phyloP scores from a whole-genome alignment of 768 basidiomycete species.

The Pleurotus tuber-regium region DNA sequence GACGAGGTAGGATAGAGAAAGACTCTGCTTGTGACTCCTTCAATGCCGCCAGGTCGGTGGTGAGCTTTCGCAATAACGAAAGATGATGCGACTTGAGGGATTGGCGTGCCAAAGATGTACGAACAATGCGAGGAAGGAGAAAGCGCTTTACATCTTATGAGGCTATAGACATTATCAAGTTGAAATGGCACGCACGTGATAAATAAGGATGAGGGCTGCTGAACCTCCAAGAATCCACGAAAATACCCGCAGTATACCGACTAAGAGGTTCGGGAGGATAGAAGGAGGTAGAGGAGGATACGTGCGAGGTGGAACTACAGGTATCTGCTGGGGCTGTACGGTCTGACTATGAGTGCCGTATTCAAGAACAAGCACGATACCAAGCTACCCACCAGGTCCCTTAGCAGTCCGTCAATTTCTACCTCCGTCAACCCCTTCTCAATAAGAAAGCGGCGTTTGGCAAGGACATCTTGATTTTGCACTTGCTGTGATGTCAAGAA shows the following conservation, averaged over 20 bases:
- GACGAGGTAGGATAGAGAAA: conserved; percentile 55
- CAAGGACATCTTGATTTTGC: conserved; percentile 47
- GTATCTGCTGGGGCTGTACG: conserved; percentile 34
- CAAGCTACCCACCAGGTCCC: conserved; percentile 45
- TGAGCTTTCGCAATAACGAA: conserved; percentile 51
- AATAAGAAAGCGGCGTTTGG: conserved; percentile 61
- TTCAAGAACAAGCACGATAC: too few relatives aligned
- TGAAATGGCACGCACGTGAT: conserved; percentile 53
- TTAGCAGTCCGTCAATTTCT: conserved; percentile 61
- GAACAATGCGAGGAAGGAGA: conserved; percentile 63
- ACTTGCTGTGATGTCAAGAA: conserved; percentile 71
- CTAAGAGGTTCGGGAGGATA: conserved; percentile 62
- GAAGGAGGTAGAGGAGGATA: conserved; percentile 74
- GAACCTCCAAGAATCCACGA: conserved; percentile 69
- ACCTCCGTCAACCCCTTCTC: conserved; percentile 67
- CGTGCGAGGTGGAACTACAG: conserved; percentile 64
- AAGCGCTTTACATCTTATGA: conserved; percentile 48
- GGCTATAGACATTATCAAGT: too few relatives aligned
- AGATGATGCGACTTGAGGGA: conserved; percentile 62
- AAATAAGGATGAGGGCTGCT: conserved; percentile 54
- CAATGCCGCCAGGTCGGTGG: conserved; percentile 50
- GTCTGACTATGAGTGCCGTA: too few relatives aligned
- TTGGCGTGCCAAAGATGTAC: conserved; percentile 57
- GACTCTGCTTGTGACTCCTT: conserved; percentile 55
- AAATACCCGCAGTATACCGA: conserved; percentile 58